Conservation (phyloP, 306 rosid species). For the Argentina anserina region DNA sequence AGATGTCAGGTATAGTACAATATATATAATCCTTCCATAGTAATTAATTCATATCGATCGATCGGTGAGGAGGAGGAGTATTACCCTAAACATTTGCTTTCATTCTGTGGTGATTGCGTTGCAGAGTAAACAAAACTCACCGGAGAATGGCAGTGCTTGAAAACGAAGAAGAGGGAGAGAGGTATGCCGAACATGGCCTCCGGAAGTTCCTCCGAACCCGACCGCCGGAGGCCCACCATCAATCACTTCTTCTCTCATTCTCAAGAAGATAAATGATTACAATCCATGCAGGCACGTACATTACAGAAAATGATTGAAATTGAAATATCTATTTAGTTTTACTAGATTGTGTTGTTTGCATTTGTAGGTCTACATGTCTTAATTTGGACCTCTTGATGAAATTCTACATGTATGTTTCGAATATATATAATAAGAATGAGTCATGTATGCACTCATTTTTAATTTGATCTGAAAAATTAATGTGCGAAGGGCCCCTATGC, state of each 20-base stretch:
- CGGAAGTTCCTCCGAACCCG: conserved; percentile 79
- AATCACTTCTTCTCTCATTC: conserved; percentile 61
- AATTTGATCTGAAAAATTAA: too few relatives aligned
- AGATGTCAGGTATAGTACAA: conserved; percentile 58
- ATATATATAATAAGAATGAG: background rate
- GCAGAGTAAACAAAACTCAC: conserved; percentile 53
- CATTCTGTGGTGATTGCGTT: background rate
- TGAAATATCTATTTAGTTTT: background rate
- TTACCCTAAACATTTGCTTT: background rate
- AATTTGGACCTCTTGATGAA: background rate
- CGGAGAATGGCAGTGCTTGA: conserved; percentile 65
- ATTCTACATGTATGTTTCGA: background rate
- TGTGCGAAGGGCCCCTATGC: too few relatives aligned
- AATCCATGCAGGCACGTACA: background rate
- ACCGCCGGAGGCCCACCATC: conserved; percentile 65
- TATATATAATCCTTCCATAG: background rate
- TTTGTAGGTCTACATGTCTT: background rate
- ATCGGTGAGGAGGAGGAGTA: background rate
- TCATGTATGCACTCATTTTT: background rate
- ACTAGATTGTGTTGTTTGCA: background rate
- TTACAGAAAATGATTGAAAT: background rate
- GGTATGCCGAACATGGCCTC: conserved; percentile 60
- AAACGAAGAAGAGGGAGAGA: conserved; percentile 75
- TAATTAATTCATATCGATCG: too few relatives aligned
- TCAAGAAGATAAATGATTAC: conserved; percentile 31